phyloP scores from a whole-genome alignment of 257 asterid species.

The Cruciata laevipes region DNA sequence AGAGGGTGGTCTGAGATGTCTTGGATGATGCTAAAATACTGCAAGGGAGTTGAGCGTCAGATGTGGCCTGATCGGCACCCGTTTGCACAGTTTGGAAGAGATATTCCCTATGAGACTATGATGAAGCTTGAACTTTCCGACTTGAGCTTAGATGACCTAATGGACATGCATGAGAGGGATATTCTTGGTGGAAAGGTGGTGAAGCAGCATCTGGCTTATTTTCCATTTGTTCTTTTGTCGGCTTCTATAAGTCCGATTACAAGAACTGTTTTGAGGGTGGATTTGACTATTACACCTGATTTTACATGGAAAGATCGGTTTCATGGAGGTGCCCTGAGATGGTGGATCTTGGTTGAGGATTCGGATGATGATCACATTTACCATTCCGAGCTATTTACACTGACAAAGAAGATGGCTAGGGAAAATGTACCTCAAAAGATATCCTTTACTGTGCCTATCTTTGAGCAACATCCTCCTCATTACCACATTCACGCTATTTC shows the following conservation, averaged over 20 bases:
- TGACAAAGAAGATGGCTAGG: conserved; percentile 78
- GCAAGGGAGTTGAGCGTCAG: conserved; percentile 97
- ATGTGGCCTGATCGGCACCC: conserved; percentile 98
- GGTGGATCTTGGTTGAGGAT: conserved; percentile 99
- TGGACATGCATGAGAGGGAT: conserved; percentile 85
- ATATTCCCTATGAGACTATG: conserved; percentile 70
- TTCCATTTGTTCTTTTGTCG: conserved; percentile 77
- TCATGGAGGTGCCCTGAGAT: conserved; percentile 86
- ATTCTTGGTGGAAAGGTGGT: conserved; percentile 98
- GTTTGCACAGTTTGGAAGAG: conserved; percentile 86
- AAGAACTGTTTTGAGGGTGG: conserved; percentile 95
- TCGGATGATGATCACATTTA: conserved; percentile 96
- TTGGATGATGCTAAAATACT: conserved; percentile 69
- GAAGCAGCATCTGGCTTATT: conserved; percentile 70
- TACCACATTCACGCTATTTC: conserved; percentile 92
- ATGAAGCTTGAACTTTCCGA: conserved; percentile 88
- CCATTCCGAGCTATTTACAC: conserved; percentile 82
- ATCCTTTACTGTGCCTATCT: conserved; percentile 90
- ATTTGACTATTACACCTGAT: conserved; percentile 70
- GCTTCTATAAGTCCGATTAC: conserved; percentile 98
- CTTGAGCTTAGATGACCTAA: conserved; percentile 67
- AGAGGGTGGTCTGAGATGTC: conserved; percentile 98
- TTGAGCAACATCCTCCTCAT: conserved; percentile 99
- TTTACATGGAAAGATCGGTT: conserved; percentile 93
- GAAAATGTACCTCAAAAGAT: conserved; percentile 78